Base-by-base conservation (phyloP, 768 basidiomycete species). In the Termitomyces eurrhizus region DNA sequence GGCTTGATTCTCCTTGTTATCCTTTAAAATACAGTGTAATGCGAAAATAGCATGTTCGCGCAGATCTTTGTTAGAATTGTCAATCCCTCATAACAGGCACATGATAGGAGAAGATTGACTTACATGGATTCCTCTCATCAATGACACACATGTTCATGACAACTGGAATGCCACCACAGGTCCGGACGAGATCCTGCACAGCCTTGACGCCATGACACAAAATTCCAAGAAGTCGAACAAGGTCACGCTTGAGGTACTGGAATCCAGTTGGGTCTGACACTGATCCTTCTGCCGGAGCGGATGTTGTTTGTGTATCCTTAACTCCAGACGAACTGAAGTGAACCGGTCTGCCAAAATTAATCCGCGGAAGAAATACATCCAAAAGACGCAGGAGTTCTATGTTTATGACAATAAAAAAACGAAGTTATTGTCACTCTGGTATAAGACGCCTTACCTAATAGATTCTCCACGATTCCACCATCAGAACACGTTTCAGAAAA, bases 91-190 rank as follows among this genome's bases (percentile, higher is more conserved):
- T 48, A 21, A 52, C 66, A 59, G 52, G 13, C 62, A 60, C 32
- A 14, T 50, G 57, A 61, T 56, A 56, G 54, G 33, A 36, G 12
- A 57, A 60, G 56, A 46, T 67, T 59, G 52, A 85, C 94, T 74
- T 71, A 96, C 95, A 95, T 42, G 95, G 95, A 73, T 95, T 97
- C 59, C 88, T 77, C 66, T 95, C 94, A 70, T 98, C 95, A 32
- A 93, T 78, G 18, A 92, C 91, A 72, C 93, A 95, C 74, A 95
- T 78, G 68, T 89, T 90, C 84, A 97, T 86, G 18, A 96, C 80
- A 50, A 93, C 82, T 55, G 87, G 81, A 61, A 97, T 85, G 50
- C 94, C 94, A 26, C 84, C 89, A 63, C 80, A 84, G 39, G 72
- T 72, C 52, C 94, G 81, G 44, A 88, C 80, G 9, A 85, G 82